A percentile compares a stretch with the other conserved stretches of the same genome.
Conservation (phyloP, 139 green algal species). For the Eudorina sp. region DNA sequence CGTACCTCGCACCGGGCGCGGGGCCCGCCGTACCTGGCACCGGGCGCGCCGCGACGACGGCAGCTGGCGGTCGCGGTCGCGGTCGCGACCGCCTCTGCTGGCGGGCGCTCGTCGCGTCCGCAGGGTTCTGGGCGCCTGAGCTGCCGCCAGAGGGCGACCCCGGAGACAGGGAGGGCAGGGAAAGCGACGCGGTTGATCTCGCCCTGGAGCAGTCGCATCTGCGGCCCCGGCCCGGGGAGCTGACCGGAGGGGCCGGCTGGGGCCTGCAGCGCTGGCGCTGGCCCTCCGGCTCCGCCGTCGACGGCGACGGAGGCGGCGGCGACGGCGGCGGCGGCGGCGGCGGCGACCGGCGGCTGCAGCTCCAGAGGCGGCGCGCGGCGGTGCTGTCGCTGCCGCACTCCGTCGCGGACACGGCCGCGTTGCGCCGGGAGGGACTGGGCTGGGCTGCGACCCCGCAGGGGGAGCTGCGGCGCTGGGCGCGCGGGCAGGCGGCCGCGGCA, state of each 20-base stretch:
- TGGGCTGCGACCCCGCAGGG: neutral
- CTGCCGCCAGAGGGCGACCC: neutral
- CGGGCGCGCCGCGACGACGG: too few species aligned
- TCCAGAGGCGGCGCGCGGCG: slow-evolving; percentile 1
- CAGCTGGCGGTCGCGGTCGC: too few species aligned
- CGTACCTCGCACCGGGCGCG: too few species aligned
- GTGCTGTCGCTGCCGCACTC: slow-evolving; percentile 32
- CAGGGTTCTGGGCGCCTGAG: slow-evolving; percentile 14
- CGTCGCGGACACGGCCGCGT: neutral
- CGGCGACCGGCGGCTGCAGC: neutral
- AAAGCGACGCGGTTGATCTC: neutral
- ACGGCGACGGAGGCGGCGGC: neutral
- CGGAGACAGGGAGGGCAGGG: neutral
- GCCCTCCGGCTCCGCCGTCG: neutral
- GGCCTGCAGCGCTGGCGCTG: neutral
- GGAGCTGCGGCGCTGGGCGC: neutral
- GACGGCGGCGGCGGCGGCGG: neutral
- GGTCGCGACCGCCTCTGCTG: slow-evolving; percentile 16
- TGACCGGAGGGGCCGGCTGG: neutral
- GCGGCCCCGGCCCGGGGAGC: neutral
- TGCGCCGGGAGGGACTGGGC: neutral
- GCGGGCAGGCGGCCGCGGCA: neutral
- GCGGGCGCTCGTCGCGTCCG: slow-evolving; percentile 7
- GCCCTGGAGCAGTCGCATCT: slow-evolving; percentile 20
- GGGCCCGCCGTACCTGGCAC: too few species aligned